phyloP scores from a whole-genome alignment of 805 yeast species.

The Yamadazyma ubonensis region DNA sequence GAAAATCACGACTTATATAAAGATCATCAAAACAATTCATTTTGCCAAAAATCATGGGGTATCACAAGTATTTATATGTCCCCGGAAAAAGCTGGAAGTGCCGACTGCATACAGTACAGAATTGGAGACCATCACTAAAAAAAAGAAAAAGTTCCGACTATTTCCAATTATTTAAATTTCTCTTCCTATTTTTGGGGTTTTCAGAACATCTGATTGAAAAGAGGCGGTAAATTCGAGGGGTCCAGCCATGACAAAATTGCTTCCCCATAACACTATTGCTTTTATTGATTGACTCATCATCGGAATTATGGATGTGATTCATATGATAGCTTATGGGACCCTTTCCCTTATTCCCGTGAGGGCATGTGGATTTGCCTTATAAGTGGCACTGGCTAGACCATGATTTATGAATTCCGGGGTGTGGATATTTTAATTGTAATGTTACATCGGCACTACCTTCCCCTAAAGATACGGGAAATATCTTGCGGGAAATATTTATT shows the following conservation, averaged over 20 bases:
- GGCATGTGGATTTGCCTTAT: slow-evolving; percentile 6
- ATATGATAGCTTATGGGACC: not conserved
- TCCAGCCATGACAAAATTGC: not conserved
- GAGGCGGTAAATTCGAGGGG: not conserved
- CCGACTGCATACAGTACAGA: not conserved
- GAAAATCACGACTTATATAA: slow-evolving; percentile 14
- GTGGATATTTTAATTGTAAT: not conserved
- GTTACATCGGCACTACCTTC: not conserved
- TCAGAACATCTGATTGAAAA: not conserved
- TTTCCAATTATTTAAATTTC: slow-evolving; percentile 1
- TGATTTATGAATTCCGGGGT: no score
- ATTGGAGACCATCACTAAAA: not conserved
- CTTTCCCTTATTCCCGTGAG: slow-evolving; percentile 5
- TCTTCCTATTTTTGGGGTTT: slow-evolving; percentile 3
- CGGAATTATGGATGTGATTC: not conserved
- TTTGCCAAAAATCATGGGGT: not conserved
- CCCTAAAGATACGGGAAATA: not conserved
- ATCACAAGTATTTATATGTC: not conserved
- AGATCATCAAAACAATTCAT: slow-evolving; percentile 19
- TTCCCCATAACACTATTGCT: not conserved
- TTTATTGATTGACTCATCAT: not conserved
- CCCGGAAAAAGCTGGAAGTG: slow-evolving; percentile 1
- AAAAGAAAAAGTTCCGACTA: slow-evolving; percentile 1
- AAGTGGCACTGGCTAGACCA: no score
- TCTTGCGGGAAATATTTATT: no score